Base-by-base conservation (phyloP, 2,329 filamentous ascomycete genomes). In the Colletotrichum sp. region DNA sequence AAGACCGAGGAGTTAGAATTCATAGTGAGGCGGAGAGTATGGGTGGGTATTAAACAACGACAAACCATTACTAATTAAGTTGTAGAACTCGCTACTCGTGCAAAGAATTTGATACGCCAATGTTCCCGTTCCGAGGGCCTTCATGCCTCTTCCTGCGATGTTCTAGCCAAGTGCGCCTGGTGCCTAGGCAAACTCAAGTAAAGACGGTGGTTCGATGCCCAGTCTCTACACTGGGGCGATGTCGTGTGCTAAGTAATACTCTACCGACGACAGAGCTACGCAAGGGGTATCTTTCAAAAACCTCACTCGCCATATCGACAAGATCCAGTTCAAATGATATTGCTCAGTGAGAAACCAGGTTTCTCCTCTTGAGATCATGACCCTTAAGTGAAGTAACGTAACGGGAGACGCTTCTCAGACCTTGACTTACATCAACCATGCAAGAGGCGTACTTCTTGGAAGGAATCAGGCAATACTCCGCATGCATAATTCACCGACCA, bases 201-300 rank as follows among this genome's bases (percentile, higher is more conserved):
- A 12, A 21, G 38, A n/a, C 2, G 18, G 18, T 4, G 18, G 6
- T 2, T 48, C 38, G 1, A 3, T 9, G 8, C 10, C 36, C 16
- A 0, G 9, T 48, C 3, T 48, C 38, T 0, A 48, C 6, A 1
- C 18, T 2, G 18, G 38, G 18, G 18, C 0, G 1, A 48, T 48
- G 9, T 4, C 1, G 18, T n/a, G 38, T 48, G 38, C 38, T 2
- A n/a, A 4, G 9, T 48, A 48, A n/a, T 48, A 6, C 38, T 48
- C 38, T 12, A 2, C 18, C 5, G 0, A 48, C 1, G 9, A 48
- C 38, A 2, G 18, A 48, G 18, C 18, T n/a, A 3, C 38, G 5
- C 38, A 43, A 43, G 38, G 18, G n/a, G n/a, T n/a, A n/a, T n/a
- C n/a, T n/a, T n/a, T n/a, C n/a, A n/a, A n/a, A n/a, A n/a, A n/a